Evolutionary conservation across 768 basidiomycete genomes (phyloP).

Genomic region (Candolleomyces aberdarensis): DNA sequence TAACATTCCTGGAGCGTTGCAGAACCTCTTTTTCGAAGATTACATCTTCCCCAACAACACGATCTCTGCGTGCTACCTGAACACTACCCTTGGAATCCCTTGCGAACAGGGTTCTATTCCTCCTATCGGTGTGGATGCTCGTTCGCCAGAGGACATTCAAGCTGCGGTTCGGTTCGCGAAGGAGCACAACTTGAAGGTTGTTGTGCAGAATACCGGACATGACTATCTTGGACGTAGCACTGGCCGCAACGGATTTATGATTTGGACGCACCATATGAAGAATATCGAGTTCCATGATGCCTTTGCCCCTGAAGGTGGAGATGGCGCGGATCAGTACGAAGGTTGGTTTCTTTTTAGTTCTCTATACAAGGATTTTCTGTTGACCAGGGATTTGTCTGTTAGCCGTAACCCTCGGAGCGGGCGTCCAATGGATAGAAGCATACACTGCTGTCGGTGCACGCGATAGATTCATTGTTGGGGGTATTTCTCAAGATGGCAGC

Average conservation of each 20-base stretch:
- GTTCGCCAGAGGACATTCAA: conserved; percentile 35
- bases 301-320: conserved; percentile 34
- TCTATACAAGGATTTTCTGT: too few species aligned
- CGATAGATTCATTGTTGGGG: conserved; percentile 44
- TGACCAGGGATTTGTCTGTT: not conserved
- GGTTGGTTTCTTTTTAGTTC: not conserved
- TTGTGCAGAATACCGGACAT: conserved; percentile 39
- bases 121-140: conserved; percentile 37
- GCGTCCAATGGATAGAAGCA: conserved; percentile 44
- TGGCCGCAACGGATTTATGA: conserved; percentile 34
- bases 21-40: conserved; percentile 9
- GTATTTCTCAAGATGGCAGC: conserved; percentile 32
- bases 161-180: conserved; percentile 36
- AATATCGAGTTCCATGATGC: conserved; percentile 27
- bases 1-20: conserved; percentile 5
- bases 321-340: conserved; percentile 11
- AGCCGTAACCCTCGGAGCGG: conserved; percentile 35
- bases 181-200: conserved; percentile 32
- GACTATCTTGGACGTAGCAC: conserved; percentile 46
- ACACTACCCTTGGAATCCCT: conserved; percentile 36
- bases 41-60: conserved; percentile 35
- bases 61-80: conserved; percentile 50
- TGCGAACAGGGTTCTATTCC: conserved; percentile 45
- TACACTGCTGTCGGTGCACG: conserved; percentile 35
- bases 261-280: conserved; percentile 40